These are phyloP conservation scores for Proliferodiscus dingleyae DNA, from an alignment of 2,329 filamentous ascomycete genomes.

Conservation along the genomic window DNA sequence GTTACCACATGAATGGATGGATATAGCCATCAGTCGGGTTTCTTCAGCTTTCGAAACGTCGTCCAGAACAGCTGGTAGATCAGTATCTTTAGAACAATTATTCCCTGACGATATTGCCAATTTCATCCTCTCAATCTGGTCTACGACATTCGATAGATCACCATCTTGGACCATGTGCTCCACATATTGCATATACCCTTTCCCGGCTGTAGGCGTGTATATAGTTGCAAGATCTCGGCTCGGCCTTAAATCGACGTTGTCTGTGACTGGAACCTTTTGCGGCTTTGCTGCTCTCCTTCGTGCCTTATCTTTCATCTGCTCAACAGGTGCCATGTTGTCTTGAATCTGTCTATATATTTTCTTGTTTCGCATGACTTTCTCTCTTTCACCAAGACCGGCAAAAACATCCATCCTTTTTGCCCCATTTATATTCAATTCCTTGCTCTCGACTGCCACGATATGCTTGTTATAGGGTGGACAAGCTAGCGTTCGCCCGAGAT, in stretches of 20 bases:
- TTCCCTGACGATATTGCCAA: conserved; percentile 13
- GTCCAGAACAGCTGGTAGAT: conserved; percentile 9
- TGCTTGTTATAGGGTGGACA: conserved; percentile 79
- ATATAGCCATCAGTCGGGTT: conserved; percentile 74
- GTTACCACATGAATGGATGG: conserved; percentile 95
- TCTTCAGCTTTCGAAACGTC: conserved; percentile 32
- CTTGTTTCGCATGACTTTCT: conserved; percentile 74
- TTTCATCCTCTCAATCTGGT: conserved; percentile 49
- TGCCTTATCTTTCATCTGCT: conserved; percentile 39
- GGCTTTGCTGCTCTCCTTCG: conserved; percentile 34
- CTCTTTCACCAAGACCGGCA: conserved; percentile 69
- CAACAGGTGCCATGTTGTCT: conserved; percentile 34
- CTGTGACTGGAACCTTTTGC: conserved; percentile 21
- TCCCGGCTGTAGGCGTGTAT: conserved; percentile 55
- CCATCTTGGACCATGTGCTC: conserved; percentile 70
- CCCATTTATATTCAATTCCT: conserved; percentile 78
- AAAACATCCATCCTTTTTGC: conserved; percentile 80
- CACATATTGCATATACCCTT: conserved; percentile 71
- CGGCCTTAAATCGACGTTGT: conserved; percentile 44
- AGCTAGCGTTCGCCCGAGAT: conserved; percentile 82
- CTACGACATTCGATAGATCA: conserved; percentile 63
- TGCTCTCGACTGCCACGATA: conserved; percentile 86
- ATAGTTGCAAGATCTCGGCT: conserved; percentile 45
- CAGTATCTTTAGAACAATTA: conserved; percentile 17
- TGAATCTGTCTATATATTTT: conserved; percentile 57